Evolutionary conservation across 192 early-diverging fungal species (phyloP), one percentile per base, ranked within the genome.

Genomic region (Helicostylum pulchrum): DNA sequence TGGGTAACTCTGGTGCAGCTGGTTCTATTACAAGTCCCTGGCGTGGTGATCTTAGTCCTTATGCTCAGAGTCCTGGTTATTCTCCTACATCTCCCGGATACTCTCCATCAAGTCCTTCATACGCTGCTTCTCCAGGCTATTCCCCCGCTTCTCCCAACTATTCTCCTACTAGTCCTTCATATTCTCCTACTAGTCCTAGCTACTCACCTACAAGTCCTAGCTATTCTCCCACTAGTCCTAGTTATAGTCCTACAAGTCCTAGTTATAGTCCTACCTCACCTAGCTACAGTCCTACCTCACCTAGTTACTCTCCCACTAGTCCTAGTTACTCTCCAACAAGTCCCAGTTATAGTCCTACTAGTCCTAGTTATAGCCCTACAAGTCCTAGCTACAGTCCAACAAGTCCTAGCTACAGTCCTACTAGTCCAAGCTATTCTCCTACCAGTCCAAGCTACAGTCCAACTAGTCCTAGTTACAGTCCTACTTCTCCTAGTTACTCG

Each of bases 201-300:
- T 95, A 96, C 71, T 83, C 80, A 17, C 94, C 90, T 3, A 87
- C 90, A n/a, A 83, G 80, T 0, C 88, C 90, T 5, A 78, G 74
- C 62, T 91, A 90, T 67, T 86, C 84, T 21, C 86, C 85, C 10
- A 86, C 87, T 2, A 76, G 73, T 43, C 87, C 87, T 8, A 75
- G 69, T 20, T 91, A 89, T 57, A 76, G 71, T 0, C 86, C 90
- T 3, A 88, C 88, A 6, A 84, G 78, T 9, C 88, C 89, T 30
- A 74, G 69, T 39, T 90, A 92, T 68, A 81, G 81, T 6, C 88
- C 89, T 12, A 84, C 88, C 4, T 80, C 77, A 10, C 88, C 87
- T 32, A 62, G 67, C 39, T 90, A 88, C 61, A 67, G 62, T 4
- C 88, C 87, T 10, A 88, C 90, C n/a, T 83, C 83, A 17, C 89